Percentiles rank a stretch among this genome's conserved stretches.
These are phyloP conservation scores for Cyberlindnera euphorbiiphila DNA, from an alignment of 805 yeast species.

Conservation along the genomic window DNA sequence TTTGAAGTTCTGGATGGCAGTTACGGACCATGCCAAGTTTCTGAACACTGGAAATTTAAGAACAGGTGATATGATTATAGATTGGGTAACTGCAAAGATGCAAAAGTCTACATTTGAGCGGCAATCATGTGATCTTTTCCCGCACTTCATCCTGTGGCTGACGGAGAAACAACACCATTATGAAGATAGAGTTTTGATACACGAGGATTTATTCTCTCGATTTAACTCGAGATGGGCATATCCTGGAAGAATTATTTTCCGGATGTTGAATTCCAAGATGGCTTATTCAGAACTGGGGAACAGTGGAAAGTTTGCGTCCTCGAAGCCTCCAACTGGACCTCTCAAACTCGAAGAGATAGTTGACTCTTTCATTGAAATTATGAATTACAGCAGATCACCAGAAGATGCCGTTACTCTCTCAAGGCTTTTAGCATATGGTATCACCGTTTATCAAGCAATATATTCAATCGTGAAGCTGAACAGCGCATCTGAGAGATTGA, in stretches of 20 bases:
- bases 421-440: slow-evolving; percentile 10
- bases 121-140: slow-evolving; percentile 21
- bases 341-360: slow-evolving; percentile 4
- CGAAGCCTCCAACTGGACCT: slow-evolving; percentile 4
- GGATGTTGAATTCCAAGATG: slow-evolving; percentile 9
- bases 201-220: slow-evolving; percentile 13
- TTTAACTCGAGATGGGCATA: slow-evolving; percentile 10
- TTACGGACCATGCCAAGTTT: slow-evolving; percentile 35
- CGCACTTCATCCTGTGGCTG: slow-evolving; percentile 43
- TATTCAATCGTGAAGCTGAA: slow-evolving; percentile 8
- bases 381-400: slow-evolving; percentile 2
- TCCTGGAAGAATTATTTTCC: slow-evolving; percentile 3
- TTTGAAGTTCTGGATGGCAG: slow-evolving; percentile 49
- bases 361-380: slow-evolving; percentile 4
- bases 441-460: slow-evolving; percentile 16
- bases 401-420: slow-evolving; percentile 8
- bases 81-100: slow-evolving; percentile 47
- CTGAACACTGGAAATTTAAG: slow-evolving; percentile 31
- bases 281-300: background rate
- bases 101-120: background rate
- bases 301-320: background rate
- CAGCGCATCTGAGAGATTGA: slow-evolving; percentile 20
- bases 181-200: background rate
- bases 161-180: slow-evolving; percentile 24
- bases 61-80: slow-evolving; percentile 34